Percentiles rank a stretch among this genome's conserved stretches.
These are phyloP conservation scores for Oryza officinalis DNA, from an alignment of 176 grass and related monocot genomes.

Conservation along the genomic window DNA sequence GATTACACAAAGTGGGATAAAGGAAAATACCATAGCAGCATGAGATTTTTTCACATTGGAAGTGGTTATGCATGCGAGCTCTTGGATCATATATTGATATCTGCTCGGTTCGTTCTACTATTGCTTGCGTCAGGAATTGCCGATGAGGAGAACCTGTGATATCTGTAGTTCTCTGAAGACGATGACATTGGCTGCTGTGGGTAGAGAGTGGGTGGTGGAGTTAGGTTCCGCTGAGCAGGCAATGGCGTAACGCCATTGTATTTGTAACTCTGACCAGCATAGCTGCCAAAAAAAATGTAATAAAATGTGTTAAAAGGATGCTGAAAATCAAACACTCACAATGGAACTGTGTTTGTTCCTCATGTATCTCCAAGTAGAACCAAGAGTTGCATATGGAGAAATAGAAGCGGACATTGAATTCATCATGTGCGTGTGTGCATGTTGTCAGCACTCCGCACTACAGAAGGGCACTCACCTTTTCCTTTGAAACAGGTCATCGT, in stretches of 20 bases:
- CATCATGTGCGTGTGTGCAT: neutral
- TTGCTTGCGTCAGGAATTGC: conserved; percentile 55
- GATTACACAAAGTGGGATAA: neutral
- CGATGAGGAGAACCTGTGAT: conserved; percentile 71
- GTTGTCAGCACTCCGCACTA: neutral
- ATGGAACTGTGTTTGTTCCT: conserved; percentile 13
- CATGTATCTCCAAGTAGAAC: neutral
- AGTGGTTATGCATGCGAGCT: neutral
- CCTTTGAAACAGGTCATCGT: conserved; percentile 77
- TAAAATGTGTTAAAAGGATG: conserved; percentile 10
- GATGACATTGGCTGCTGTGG: conserved; percentile 87
- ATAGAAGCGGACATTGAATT: neutral
- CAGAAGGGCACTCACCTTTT: conserved; percentile 50
- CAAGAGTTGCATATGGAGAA: neutral
- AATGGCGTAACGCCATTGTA: conserved; percentile 65
- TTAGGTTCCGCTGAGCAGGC: conserved; percentile 75
- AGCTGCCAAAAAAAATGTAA: conserved; percentile 36
- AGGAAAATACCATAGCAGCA: neutral
- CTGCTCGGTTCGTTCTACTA: conserved; percentile 58
- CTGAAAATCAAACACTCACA: neutral
- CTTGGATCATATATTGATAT: conserved; percentile 74
- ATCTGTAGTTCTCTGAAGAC: conserved; percentile 69
- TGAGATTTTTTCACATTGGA: neutral
- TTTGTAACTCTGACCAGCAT: conserved; percentile 63
- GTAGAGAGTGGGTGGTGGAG: conserved; percentile 69